Evolutionary conservation across 2,329 filamentous ascomycete species (phyloP).

Genomic region (Calonectria montana): DNA sequence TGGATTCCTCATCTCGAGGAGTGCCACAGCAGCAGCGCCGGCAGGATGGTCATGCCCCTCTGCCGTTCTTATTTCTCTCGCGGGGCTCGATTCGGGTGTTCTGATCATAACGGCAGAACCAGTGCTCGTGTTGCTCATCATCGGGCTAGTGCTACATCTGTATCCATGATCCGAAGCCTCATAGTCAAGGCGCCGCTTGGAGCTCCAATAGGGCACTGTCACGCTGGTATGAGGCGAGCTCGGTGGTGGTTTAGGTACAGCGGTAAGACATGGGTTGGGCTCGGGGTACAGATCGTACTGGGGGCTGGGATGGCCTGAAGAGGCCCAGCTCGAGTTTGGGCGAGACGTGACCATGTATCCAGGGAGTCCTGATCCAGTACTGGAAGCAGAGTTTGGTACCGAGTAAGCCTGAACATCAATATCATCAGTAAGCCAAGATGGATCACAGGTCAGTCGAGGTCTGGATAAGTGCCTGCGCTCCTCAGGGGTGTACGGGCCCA

Average conservation of each 20-base stretch:
- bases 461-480: slow-evolving; percentile 29
- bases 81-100: slow-evolving; percentile 34
- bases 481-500: slow-evolving; percentile 26
- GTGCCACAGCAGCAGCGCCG: slow-evolving; percentile 35
- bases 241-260: slow-evolving; percentile 33
- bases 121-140: slow-evolving; percentile 26
- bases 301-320: slow-evolving; percentile 28
- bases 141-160: slow-evolving; percentile 37
- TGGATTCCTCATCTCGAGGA: slow-evolving; percentile 32
- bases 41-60: neutral
- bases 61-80: slow-evolving; percentile 12
- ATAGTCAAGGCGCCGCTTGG: slow-evolving; percentile 39
- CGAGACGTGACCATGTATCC: slow-evolving; percentile 42
- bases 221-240: slow-evolving; percentile 19
- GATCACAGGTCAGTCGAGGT: slow-evolving; percentile 40
- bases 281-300: slow-evolving; percentile 30
- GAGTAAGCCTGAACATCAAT: slow-evolving; percentile 34
- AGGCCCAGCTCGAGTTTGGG: slow-evolving; percentile 36
- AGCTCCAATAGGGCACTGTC: slow-evolving; percentile 26
- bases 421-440: slow-evolving; percentile 35
- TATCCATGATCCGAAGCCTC: slow-evolving; percentile 31
- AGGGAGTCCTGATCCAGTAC: slow-evolving; percentile 40
- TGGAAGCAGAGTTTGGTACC: slow-evolving; percentile 43
- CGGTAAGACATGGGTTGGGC: slow-evolving; percentile 34
- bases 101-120: slow-evolving; percentile 23